Evolutionary conservation across 768 basidiomycete species (phyloP), one percentile per base, ranked within the genome.

Genomic region (Boletus insuetus): DNA sequence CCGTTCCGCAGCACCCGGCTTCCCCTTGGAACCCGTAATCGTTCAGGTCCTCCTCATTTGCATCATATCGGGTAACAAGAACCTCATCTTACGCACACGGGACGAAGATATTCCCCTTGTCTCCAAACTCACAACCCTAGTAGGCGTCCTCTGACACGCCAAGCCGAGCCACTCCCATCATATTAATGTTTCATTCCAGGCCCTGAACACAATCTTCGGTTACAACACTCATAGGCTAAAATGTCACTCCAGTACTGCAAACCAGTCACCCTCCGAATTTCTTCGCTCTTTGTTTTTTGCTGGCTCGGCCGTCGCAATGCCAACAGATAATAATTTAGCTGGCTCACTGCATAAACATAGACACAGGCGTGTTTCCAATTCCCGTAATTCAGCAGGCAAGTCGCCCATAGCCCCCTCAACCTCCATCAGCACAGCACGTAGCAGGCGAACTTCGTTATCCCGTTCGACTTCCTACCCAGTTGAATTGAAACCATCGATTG

Each of bases 21-120:
- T 85, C 16, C 84, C 85, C 9, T 53, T 88, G 3, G 86, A 90
- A 49, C 75, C 81, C 11, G 78, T 82, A 49, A 78, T 89, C 40
- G 69, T 89, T 20, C 86, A 85, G 65, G 82, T 85, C 20, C 71
- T 89, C 16, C 78, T 90, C 31, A 78, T 86, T 4, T 87, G 81
- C 65, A 74, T 90, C 45, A 72, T 87, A 35, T 77, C 86, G 4
- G 81, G 82, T 1, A 74, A 84, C 60, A 83, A 79, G 58, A 77
- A 89, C 66, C 71, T 91, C 29, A 75, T 91, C 52, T 72, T 91
- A 17, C 78, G 85, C 42, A 81, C 86, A 2, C 75, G 74, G 12
- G 83, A 85, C 58, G 85, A 88, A 51, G 89, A 91, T 55, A 70
- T 89, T 32, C 64, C 75, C 24, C 65, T 83, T 9, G 82, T 87